Evolutionary conservation across 306 rosid species (phyloP), one percentile per base, ranked within the genome.

Genomic region (Leucaena leucocephala): DNA sequence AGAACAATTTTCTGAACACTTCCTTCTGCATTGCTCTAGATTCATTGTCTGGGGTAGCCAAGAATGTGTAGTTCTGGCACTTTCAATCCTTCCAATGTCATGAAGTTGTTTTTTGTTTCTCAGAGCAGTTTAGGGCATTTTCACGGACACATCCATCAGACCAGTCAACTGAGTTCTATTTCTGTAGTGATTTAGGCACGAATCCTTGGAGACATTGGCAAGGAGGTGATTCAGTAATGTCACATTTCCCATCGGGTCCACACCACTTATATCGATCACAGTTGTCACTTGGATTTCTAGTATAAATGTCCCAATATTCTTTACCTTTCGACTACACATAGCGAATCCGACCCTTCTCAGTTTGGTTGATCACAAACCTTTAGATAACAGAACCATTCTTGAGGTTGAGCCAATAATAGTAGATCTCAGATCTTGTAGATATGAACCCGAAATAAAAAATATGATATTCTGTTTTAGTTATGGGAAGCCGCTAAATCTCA

Each of bases 131-230:
- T 2, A 46, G 33, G 3, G 59, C 43, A 27, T 48, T 46, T 6
- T 71, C 19, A 13, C 39, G 43, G 39, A 46, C 61, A 46, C 75
- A 68, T 8, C 73, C 73, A n/a, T 68, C 54, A 40, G 74, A 68
- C 50, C 55, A 68, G 14, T 64, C 40, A 58, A 46, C 35, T 15
- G 42, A 44, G 39, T 27, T 48, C 75, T 59, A 45, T 5, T 19
- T 7, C 38, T 70, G 6, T 5, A 21, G 59, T 7, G 58, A 45
- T 22, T 45, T 45, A 3, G 59, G 75, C 0, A 4, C 15, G 40
- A 70, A 70, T 3, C 75, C 75, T 70, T 70, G 46, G 1, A 70
- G 16, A 3, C 75, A 70, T 2, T 70, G 42, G 22, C 75, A 70
- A 0, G 16, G 59, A 7, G 59, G 75, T 21, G 75, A 45, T 13